phyloP scores from a whole-genome alignment of 129 eudicot genomes.

The Pseudognaphalium luteoalbum region DNA sequence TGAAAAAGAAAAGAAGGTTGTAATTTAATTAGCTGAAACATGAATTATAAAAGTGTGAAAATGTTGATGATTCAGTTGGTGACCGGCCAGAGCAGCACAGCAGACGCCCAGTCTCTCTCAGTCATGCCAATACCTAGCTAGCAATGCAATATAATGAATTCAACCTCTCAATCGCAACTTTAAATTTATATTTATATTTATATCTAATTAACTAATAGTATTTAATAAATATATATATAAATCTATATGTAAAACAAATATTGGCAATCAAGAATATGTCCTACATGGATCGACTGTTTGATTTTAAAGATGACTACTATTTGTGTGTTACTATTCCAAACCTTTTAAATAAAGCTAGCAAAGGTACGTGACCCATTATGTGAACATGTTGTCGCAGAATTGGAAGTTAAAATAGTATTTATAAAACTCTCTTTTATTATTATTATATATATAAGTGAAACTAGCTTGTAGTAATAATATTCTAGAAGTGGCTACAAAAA shows the following conservation, averaged over 20 bases:
- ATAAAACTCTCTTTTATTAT: too few relatives aligned
- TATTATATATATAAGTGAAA: too few relatives aligned
- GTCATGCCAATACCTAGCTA: constrained; percentile 12
- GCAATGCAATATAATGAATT: too few relatives aligned
- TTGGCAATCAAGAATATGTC: neutral
- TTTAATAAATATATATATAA: neutral
- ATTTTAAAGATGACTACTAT: neutral
- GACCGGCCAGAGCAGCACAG: neutral
- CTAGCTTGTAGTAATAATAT: too few relatives aligned
- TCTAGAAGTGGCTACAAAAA: too few relatives aligned
- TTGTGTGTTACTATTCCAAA: neutral
- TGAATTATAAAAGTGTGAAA: constrained; percentile 20
- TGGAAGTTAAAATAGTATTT: too few relatives aligned
- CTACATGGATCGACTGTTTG: neutral
- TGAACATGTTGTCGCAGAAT: too few relatives aligned
- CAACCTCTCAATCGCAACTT: neutral
- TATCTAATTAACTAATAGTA: neutral
- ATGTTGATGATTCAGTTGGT: constrained; percentile 22
- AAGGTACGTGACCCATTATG: too few relatives aligned
- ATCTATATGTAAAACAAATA: neutral
- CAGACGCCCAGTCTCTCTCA: constrained; percentile 17
- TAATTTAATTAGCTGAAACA: constrained; percentile 7
- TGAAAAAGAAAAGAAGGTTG: constrained; percentile 12
- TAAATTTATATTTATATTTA: neutral
- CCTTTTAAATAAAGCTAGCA: too few relatives aligned